A percentile compares a stretch with the other conserved stretches of the same genome.
These are phyloP conservation scores for Picocystis salinarum DNA, from an alignment of 139 green algal genomes.

Conservation along the genomic window DNA sequence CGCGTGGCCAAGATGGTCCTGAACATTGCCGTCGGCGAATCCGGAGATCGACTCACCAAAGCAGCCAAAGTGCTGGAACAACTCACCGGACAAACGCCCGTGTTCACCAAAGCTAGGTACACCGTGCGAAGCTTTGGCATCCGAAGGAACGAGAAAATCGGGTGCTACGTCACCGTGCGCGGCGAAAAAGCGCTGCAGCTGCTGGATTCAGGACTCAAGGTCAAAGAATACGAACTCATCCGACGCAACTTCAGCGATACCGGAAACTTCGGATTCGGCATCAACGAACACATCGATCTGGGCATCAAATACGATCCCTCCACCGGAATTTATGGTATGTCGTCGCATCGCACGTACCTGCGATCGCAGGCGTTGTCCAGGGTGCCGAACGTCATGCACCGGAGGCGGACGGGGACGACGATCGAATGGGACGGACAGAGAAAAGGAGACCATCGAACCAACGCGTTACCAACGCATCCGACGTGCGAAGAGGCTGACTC, in stretches of 20 bases:
- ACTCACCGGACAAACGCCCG: conserved; percentile 91
- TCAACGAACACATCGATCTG: conserved; percentile 98
- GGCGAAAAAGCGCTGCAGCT: conserved; percentile 98
- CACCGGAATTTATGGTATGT: conserved; percentile 93
- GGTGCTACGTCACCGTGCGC: conserved; percentile 80
- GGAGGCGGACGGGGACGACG: no score
- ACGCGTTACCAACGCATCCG: no score
- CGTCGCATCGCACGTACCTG: not conserved
- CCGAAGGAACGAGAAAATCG: conserved; percentile 98
- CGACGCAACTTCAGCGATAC: conserved; percentile 88
- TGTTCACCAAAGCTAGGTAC: conserved; percentile 95
- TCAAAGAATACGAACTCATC: conserved; percentile 98
- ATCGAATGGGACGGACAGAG: no score
- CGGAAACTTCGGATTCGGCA: conserved; percentile 69
- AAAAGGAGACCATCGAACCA: no score
- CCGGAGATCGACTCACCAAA: conserved; percentile 93
- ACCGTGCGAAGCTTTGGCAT: conserved; percentile 95
- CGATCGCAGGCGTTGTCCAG: not conserved
- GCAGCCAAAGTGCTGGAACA: conserved; percentile 99
- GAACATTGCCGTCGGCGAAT: conserved; percentile 96
- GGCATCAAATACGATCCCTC: conserved; percentile 99
- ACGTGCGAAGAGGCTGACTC: no score
- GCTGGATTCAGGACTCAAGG: conserved; percentile 94
- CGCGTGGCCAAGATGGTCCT: conserved; percentile 93
- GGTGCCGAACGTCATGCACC: not conserved